These are phyloP conservation scores for Exophiala lecanii-corni DNA, from an alignment of 2,329 filamentous ascomycete genomes.

Conservation along the genomic window DNA sequence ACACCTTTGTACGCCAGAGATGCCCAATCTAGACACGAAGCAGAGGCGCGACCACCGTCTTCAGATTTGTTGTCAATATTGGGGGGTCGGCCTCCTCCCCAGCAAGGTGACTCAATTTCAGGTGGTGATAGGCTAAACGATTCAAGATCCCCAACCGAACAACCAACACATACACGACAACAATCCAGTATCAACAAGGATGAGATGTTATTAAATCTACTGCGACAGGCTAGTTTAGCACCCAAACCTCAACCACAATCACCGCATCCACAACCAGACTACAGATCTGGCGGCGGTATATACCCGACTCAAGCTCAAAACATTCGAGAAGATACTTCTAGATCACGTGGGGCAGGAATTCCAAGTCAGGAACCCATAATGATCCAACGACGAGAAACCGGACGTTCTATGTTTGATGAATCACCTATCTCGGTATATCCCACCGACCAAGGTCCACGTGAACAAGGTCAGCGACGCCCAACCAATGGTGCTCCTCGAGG, in stretches of 20 bases:
- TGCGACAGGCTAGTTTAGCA: conserved; percentile 23
- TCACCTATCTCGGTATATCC: conserved; percentile 39
- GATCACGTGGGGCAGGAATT: conserved; percentile 8
- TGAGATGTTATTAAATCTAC: conserved; percentile 22
- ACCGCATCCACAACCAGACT: conserved; percentile 12
- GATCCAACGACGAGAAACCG: conserved; percentile 14
- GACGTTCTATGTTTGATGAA: conserved; percentile 37
- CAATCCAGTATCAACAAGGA: conserved; percentile 24
- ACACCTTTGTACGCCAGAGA: conserved; percentile 35
- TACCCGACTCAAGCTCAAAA: conserved; percentile 8
- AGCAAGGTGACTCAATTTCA: conserved; percentile 1
- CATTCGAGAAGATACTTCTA: conserved; percentile 5
- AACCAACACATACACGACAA: conserved; percentile 15
- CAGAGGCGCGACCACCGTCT: conserved; percentile 6
- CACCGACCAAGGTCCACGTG: conserved; percentile 26
- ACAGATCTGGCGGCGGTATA: conserved; percentile 8
- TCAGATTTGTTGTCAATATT: conserved; percentile 10
- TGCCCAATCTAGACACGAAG: conserved; percentile 29
- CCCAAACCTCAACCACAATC: conserved; percentile 23
- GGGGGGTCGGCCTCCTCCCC: conserved; percentile 4
- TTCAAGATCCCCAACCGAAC: conserved; percentile 15
- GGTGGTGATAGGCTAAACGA: conserved; percentile 14
- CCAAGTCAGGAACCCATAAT: conserved; percentile 13
- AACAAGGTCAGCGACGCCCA: conserved; percentile 34
- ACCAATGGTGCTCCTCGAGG: conserved; percentile 36